phyloP scores from a whole-genome alignment of 1,284 basidiomycete species.

The Melampsora larici-populina region DNA sequence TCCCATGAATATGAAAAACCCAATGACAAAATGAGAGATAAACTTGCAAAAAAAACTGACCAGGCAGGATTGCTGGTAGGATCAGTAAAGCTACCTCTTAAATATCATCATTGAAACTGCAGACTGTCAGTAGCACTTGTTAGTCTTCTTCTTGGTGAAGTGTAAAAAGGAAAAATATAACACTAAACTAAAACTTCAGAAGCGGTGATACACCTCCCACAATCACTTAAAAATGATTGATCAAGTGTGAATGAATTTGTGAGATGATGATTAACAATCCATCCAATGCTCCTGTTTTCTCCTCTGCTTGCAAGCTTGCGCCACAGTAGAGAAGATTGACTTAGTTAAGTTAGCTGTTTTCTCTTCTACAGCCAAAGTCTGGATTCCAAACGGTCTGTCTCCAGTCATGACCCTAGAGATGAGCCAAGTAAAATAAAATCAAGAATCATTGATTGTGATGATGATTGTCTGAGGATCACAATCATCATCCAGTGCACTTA shows the following conservation, averaged over 20 bases:
- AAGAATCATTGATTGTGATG: constrained; percentile 22
- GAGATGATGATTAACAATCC: constrained; percentile 17
- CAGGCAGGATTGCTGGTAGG: constrained; percentile 27
- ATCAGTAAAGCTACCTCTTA: constrained; percentile 21
- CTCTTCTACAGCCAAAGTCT: constrained; percentile 22
- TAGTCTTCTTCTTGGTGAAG: too few species aligned
- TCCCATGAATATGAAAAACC: too few species aligned
- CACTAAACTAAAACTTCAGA: constrained; percentile 38
- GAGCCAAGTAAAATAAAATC: neutral
- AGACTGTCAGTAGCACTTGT: too few species aligned
- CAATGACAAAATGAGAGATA: too few species aligned
- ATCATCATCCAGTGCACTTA: constrained; percentile 20
- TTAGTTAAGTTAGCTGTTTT: too few species aligned
- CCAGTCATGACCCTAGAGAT: constrained; percentile 25
- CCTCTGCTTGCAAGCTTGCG: too few species aligned
- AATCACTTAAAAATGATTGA: constrained; percentile 36
- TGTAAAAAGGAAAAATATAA: neutral
- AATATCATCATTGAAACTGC: constrained; percentile 38
- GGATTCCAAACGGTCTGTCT: constrained; percentile 35
- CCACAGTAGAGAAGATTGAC: too few species aligned
- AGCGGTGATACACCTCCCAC: constrained; percentile 29
- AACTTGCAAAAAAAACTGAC: constrained; percentile 10
- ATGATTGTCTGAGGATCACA: too few species aligned
- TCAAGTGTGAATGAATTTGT: constrained; percentile 14
- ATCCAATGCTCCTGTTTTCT: constrained; percentile 14